These are phyloP conservation scores for Capsicum pubescens DNA, from an alignment of 257 asterid genomes.

Conservation along the genomic window DNA sequence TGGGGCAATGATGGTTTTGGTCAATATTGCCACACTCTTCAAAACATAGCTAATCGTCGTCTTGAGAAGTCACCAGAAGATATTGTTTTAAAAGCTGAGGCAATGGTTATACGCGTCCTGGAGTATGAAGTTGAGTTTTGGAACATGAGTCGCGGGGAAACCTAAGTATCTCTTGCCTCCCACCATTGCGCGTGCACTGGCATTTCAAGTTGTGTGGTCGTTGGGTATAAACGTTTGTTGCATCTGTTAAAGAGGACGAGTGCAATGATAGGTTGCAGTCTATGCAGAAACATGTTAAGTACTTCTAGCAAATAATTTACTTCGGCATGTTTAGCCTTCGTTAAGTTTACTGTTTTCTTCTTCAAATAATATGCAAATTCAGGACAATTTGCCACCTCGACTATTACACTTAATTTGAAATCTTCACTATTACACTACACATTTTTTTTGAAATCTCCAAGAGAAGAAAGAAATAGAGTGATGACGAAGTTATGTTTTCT, in stretches of 20 bases:
- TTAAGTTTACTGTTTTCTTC: neutral
- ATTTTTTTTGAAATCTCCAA: too few species aligned
- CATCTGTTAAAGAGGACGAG: neutral
- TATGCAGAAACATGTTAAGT: neutral
- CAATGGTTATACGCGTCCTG: conserved; percentile 51
- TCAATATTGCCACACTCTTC: conserved; percentile 59
- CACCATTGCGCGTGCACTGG: neutral
- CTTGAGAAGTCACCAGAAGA: conserved; percentile 59
- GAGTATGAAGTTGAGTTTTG: conserved; percentile 76
- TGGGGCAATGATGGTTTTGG: conserved; percentile 76
- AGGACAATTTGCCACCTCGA: too few species aligned
- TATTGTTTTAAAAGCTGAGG: conserved; percentile 61
- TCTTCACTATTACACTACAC: too few species aligned
- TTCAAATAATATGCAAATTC: too few species aligned
- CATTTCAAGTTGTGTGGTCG: neutral
- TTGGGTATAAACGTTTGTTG: neutral
- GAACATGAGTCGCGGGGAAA: conserved; percentile 67
- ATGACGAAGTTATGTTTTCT: too few species aligned
- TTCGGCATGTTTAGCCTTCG: neutral
- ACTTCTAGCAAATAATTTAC: neutral
- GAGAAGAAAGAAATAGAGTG: too few species aligned
- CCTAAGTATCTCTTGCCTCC: conserved; percentile 11
- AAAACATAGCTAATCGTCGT: conserved; percentile 52
- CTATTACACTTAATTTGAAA: too few species aligned
- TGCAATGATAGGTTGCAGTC: neutral